Percentiles rank a stretch among this genome's conserved stretches.
phyloP scores from a whole-genome alignment of 306 rosid species.

The Prunus mume region DNA sequence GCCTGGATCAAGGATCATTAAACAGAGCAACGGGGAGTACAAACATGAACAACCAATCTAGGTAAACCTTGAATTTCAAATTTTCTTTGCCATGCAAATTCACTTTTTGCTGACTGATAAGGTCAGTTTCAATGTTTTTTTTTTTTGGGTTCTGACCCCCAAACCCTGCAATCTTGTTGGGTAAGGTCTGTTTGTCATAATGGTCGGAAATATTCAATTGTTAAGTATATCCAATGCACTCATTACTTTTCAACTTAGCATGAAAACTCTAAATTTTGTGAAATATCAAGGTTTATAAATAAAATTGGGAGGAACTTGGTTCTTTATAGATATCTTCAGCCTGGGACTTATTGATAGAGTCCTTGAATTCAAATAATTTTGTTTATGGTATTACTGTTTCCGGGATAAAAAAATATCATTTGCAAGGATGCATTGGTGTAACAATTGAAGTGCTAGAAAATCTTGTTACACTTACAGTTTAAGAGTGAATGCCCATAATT shows the following conservation, averaged over 20 bases:
- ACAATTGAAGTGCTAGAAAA: conserved; percentile 19
- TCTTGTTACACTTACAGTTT: conserved; percentile 12
- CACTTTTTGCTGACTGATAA: conserved; percentile 3
- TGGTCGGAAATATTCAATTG: background rate
- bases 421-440: background rate
- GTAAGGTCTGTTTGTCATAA: conserved; percentile 3
- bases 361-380: background rate
- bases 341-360: background rate
- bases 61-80: conserved; percentile 39
- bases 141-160: conserved; percentile 1
- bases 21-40: conserved; percentile 84
- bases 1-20: conserved; percentile 76
- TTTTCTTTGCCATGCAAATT: conserved; percentile 2
- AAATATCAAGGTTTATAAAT: background rate
- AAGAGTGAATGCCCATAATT: conserved; percentile 20
- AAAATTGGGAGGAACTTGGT: background rate
- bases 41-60: conserved; percentile 86
- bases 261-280: background rate
- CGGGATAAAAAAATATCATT: background rate
- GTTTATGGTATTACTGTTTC: background rate
- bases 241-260: background rate
- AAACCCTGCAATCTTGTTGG: background rate
- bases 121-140: background rate
- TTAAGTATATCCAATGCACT: background rate
- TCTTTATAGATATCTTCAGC: background rate